Percentiles rank a stretch among this genome's conserved stretches.
These are phyloP conservation scores for Eremomyces bilateralis DNA, from an alignment of 495 filamentous ascomycete species.

Conservation along the genomic window DNA sequence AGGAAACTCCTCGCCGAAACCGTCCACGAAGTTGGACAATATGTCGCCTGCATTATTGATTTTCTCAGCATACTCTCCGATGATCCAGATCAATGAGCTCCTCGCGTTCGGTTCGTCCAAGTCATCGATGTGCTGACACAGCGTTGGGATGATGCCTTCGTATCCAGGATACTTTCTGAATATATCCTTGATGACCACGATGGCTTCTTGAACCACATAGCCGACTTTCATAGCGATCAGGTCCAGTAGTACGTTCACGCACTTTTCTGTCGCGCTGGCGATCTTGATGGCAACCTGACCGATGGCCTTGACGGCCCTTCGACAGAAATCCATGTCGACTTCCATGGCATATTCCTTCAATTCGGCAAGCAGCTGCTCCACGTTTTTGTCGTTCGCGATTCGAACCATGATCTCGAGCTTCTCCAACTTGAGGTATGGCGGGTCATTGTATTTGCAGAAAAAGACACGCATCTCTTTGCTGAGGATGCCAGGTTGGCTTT, in stretches of 20 bases:
- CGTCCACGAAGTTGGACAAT: constrained; percentile 64
- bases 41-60: constrained; percentile 94
- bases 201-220: constrained; percentile 95
- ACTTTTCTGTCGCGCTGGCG: constrained; percentile 77
- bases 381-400: constrained; percentile 94
- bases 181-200: constrained; percentile 97
- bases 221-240: constrained; percentile 94
- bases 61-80: constrained; percentile 96
- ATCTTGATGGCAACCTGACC: constrained; percentile 98
- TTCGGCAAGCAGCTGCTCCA: constrained; percentile 83
- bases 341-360: constrained; percentile 94
- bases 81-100: constrained; percentile 92
- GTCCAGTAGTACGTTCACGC: constrained; percentile 82
- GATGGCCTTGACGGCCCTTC: constrained; percentile 81
- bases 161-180: constrained; percentile 95
- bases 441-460: constrained; percentile 99
- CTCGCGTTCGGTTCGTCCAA: constrained; percentile 85
- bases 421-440: constrained; percentile 89
- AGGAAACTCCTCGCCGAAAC: constrained; percentile 80
- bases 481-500: constrained; percentile 87
- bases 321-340: constrained; percentile 98
- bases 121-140: constrained; percentile 94
- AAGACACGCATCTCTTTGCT: constrained; percentile 96
- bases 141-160: constrained; percentile 87
- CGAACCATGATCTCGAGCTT: constrained; percentile 99